phyloP scores from a whole-genome alignment of 352 stramenopile species.

The Globisporangium heterothallicum region DNA sequence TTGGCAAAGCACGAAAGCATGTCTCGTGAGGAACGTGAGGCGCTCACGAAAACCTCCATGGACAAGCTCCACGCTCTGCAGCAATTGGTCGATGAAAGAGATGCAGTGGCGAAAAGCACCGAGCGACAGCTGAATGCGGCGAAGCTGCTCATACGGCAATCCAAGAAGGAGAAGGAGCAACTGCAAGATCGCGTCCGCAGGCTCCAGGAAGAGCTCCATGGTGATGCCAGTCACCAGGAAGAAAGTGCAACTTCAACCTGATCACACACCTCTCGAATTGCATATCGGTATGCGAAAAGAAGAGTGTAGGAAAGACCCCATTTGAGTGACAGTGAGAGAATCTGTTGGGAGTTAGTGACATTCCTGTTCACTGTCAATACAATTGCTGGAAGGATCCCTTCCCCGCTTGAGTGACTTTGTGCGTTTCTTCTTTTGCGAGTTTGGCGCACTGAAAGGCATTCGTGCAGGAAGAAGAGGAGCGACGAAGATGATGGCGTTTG shows the following conservation, averaged over 20 bases:
- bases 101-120: constrained; percentile 37
- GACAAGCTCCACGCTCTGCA: constrained; percentile 33
- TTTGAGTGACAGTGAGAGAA: neutral
- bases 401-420: neutral
- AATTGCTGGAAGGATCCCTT: neutral
- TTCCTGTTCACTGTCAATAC: neutral
- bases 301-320: neutral
- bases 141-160: constrained; percentile 58
- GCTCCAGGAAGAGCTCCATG: constrained; percentile 21
- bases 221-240: neutral
- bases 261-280: neutral
- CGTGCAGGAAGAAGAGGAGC: neutral
- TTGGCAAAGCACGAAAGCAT: constrained; percentile 31
- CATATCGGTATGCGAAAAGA: neutral
- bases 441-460: neutral
- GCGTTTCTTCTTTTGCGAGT: neutral
- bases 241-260: constrained; percentile 6
- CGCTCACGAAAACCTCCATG: constrained; percentile 14
- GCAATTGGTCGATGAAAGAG: constrained; percentile 35
- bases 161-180: constrained; percentile 71
- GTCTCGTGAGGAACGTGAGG: constrained; percentile 31
- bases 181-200: constrained; percentile 37
- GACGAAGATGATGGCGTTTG: constrained; percentile 21
- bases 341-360: too few species aligned
- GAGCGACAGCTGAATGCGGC: constrained; percentile 62